Evolutionary conservation across 371 early-diverging fungal species (phyloP).

Genomic region (Mortierella sp.): DNA sequence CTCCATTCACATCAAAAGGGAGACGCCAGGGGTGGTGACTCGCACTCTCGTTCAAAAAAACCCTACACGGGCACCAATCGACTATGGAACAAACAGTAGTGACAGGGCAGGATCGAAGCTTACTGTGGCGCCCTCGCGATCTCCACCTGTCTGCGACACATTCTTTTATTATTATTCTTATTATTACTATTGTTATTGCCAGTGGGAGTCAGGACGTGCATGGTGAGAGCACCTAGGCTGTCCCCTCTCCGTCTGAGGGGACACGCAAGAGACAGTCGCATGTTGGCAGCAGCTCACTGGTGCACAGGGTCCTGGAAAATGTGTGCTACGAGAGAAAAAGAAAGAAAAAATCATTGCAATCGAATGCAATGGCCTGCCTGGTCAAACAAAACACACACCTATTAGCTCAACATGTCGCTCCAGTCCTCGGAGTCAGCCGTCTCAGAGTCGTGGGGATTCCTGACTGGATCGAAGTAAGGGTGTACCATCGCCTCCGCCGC

Average conservation of each 20-base stretch:
- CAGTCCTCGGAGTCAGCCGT: slow-evolving; percentile 41
- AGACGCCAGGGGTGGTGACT: neutral
- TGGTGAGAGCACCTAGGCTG: neutral
- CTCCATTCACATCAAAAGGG: neutral
- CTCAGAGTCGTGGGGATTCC: slow-evolving; percentile 22
- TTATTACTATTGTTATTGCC: neutral
- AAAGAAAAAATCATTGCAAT: neutral
- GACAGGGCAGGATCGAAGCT: neutral
- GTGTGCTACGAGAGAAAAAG: neutral
- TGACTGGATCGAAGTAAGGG: slow-evolving; percentile 85
- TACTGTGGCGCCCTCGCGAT: neutral
- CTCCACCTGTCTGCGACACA: neutral
- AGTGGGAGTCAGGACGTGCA: neutral
- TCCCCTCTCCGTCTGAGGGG: neutral
- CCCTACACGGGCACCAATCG: no score
- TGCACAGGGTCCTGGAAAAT: neutral
- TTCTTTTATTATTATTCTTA: neutral
- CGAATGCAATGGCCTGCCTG: neutral
- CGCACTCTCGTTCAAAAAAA: neutral
- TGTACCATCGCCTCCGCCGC: slow-evolving; percentile 97
- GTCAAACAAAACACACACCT: neutral
- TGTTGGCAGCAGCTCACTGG: slow-evolving; percentile 7
- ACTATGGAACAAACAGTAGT: neutral
- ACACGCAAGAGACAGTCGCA: neutral
- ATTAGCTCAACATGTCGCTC: slow-evolving; percentile 35